Evolutionary conservation across 768 basidiomycete genomes (phyloP), one percentile per base, ranked within the genome.

Genomic region (Albatrellus ellisii): DNA sequence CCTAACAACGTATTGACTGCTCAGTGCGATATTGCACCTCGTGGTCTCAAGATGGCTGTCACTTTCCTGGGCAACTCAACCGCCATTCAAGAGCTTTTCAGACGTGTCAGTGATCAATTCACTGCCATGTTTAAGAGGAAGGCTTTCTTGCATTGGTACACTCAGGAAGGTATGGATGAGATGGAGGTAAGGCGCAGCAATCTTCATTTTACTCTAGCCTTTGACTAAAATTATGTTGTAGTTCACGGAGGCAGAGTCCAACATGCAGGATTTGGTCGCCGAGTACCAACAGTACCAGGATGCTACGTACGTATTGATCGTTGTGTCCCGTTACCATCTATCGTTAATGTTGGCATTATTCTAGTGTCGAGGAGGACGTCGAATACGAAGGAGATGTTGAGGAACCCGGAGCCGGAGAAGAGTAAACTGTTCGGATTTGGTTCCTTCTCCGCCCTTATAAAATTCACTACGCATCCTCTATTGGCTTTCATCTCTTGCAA

Each of bases 81-180:
- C 26, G 84, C 87, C 45, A 94, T 97, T 61, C 92, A 95, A 64
- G 90, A 94, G 62, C 72, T 98, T 52, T 97, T 98, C 87, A 90
- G 91, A 72, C 91, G 94, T 69, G 90, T 98, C 59, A 84, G 80
- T 52, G 90, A 94, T 60, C 91, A 97, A 62, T 98, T 99, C 77
- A 87, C 88, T 47, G 88, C 89, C 64, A 99, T 97, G 95, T 94
- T 91, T 75, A 88, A 85, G 77, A 74, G 94, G 60, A 97, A 97
- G 70, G 92, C 92, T 20, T 91, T 91, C 77, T 74, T 90, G 79
- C 86, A 94, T 62, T 94, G 92, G 92, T 97, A 97, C 65, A 98
- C 92, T 26, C 89, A 94, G 62, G 95, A 98, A 70, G 95, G 95
- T 61, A 98, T 99, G 94, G 94, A 91, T 59, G 89, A 90, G 73